Percentiles rank a stretch among this genome's conserved stretches.
These are phyloP conservation scores for Salix viminalis DNA, from an alignment of 345 rosid species.

Conservation along the genomic window DNA sequence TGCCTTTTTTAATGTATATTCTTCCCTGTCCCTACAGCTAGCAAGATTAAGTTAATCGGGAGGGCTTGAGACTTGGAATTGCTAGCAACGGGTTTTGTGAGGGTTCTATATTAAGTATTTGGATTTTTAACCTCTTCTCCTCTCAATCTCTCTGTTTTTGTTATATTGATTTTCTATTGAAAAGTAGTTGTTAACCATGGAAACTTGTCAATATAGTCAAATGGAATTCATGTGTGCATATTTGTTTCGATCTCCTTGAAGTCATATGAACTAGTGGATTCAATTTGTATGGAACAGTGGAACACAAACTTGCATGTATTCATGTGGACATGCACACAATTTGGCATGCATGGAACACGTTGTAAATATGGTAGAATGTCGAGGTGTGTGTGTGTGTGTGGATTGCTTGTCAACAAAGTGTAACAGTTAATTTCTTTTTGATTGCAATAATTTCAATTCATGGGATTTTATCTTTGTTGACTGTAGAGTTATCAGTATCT, in stretches of 20 bases:
- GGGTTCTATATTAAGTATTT: not conserved
- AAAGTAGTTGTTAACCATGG: not conserved
- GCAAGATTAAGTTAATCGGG: not conserved
- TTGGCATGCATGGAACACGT: no score
- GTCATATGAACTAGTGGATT: not conserved
- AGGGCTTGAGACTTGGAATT: not conserved
- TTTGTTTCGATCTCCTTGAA: not conserved
- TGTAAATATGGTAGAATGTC: no score
- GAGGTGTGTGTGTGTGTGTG: no score
- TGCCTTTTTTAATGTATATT: not conserved
- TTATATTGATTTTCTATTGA: not conserved
- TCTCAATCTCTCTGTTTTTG: no score
- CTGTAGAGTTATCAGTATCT: no score
- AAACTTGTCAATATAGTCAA: not conserved
- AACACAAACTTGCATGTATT: not conserved
- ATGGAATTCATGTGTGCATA: not conserved
- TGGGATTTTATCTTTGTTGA: no score
- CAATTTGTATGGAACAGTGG: not conserved
- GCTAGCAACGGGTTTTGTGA: not conserved
- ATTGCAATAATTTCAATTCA: no score
- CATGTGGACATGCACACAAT: not conserved
- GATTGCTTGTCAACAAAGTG: no score
- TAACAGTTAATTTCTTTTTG: no score
- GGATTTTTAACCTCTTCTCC: not conserved
- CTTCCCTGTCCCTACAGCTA: not conserved